Conservation (phyloP, 192 early-diverging fungal species). For the Mortierella hygrophila region DNA sequence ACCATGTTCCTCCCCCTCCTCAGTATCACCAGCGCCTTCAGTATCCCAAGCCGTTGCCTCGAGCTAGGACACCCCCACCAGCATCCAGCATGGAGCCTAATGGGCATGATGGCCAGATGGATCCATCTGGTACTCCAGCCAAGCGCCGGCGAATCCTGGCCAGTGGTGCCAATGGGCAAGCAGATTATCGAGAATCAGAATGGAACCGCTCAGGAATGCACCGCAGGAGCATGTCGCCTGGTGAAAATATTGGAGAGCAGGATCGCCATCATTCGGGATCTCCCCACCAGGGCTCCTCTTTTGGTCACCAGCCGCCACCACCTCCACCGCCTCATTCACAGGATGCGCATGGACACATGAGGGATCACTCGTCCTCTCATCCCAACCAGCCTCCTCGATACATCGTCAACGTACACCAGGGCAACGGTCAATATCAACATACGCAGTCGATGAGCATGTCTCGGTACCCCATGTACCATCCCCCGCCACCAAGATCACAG, state of each 20-base stretch:
- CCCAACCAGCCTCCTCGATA: constrained; percentile 18
- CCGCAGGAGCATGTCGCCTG: constrained; percentile 48
- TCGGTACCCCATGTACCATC: constrained; percentile 44
- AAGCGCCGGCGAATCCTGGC: background rate
- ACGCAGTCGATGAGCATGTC: constrained; percentile 50
- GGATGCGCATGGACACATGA: constrained; percentile 22
- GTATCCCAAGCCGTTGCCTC: constrained; percentile 39
- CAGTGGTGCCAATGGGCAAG: constrained; percentile 12
- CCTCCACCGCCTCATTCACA: constrained; percentile 17
- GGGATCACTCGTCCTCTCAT: background rate
- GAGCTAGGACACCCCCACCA: constrained; percentile 31
- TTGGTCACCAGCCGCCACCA: constrained; percentile 12
- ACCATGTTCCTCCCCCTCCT: constrained; percentile 12
- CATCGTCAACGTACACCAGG: constrained; percentile 19
- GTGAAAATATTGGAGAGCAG: constrained; percentile 38
- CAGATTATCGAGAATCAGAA: constrained; percentile 13
- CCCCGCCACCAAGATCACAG: constrained; percentile 16
- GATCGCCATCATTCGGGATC: constrained; percentile 19
- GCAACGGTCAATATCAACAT: constrained; percentile 33
- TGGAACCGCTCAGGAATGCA: constrained; percentile 15
- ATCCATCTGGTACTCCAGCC: background rate
- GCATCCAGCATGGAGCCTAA: constrained; percentile 2
- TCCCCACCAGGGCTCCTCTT: constrained; percentile 31
- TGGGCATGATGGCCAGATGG: constrained; percentile 17
- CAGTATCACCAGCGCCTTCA: constrained; percentile 29